phyloP scores from a whole-genome alignment of 2,329 filamentous ascomycete species.

The Arthrobotrys conoides region DNA sequence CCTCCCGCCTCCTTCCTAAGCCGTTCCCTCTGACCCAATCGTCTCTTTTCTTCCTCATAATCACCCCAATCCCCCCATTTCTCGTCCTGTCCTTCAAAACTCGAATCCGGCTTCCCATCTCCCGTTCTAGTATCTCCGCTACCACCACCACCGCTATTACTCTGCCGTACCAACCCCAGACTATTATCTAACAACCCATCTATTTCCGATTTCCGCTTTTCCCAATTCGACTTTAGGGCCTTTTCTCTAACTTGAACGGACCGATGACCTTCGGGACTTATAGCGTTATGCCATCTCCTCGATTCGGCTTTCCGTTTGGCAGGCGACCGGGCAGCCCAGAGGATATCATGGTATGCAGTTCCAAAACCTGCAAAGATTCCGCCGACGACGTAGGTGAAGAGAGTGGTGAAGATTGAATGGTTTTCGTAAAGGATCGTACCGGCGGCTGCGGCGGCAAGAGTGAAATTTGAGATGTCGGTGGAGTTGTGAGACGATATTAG shows the following conservation, averaged over 20 bases:
- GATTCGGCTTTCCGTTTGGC: conserved; percentile 33
- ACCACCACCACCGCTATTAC: not conserved
- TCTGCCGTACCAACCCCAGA: conserved; percentile 37
- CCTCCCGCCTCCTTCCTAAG: conserved; percentile 54
- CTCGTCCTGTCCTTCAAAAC: conserved; percentile 35
- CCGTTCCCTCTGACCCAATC: conserved; percentile 29
- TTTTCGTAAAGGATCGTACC: conserved; percentile 46
- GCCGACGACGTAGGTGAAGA: conserved; percentile 53
- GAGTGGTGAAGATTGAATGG: conserved; percentile 36
- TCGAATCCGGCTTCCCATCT: conserved; percentile 31
- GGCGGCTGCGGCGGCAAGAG: conserved; percentile 51
- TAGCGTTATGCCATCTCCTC: conserved; percentile 35
- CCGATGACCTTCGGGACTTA: conserved; percentile 43
- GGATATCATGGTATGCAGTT: conserved; percentile 29
- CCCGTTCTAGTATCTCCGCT: conserved; percentile 2
- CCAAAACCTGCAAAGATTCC: conserved; percentile 59
- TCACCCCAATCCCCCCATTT: conserved; percentile 56
- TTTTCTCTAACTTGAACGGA: conserved; percentile 33
- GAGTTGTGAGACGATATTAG: conserved; percentile 15
- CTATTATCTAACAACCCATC: not conserved
- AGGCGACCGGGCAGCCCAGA: conserved; percentile 41
- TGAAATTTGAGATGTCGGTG: conserved; percentile 52
- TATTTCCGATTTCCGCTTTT: conserved; percentile 21
- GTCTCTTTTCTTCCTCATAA: conserved; percentile 41
- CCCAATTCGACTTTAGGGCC: conserved; percentile 46